Evolutionary conservation across 2,329 filamentous ascomycete genomes (phyloP), one percentile per base, ranked within the genome.

Genomic region (Trematosphaeria pertusa): DNA sequence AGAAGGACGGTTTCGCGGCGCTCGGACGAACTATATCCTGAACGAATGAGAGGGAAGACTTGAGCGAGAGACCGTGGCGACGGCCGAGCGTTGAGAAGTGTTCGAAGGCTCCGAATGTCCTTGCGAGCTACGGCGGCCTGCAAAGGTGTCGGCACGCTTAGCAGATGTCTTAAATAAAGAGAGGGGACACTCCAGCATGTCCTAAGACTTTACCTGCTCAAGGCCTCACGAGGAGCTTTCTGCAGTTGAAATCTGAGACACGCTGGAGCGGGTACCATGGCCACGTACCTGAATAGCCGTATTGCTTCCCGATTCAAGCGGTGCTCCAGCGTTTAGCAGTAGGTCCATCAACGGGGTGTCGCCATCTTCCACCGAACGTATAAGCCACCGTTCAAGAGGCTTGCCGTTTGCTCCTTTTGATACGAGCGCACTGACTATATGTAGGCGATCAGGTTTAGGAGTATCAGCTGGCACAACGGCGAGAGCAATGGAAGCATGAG

Each of bases 401-500:
- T 45, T 42, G 3, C 66, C 65, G 17, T 38, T 60, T 33, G 63
- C 67, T 20, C 67, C 68, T 34, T 61, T 65, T 10, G 58, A 50
- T 5, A 69, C 40, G 5, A 71, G 48, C 4, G 47, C 43, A 5
- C 52, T 53, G 4, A 70, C 54, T 4, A 69, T 37, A n/a, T 45
- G 62, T 12, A 67, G 39, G 34, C 64, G 60, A 11, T 70, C 60
- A 2, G 57, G 15, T 21, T 50, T 56, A 33, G 61, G 50, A 12
- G 52, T 38, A 24, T 59, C 43, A 10, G 30, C 9, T 15, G 65
- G 62, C 10, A 71, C 41, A 1, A 56, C 42, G 19, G 53, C 50
- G 2, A 71, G 48, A 9, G 61, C 65, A 10, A 44, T 48, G 15
- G 65, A 64, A n/a, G 61, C 64, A 46, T 69, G 59, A n/a, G 51